Evolutionary conservation across 208 protist species (phyloP).

Genomic region (Entamoeba nuttalli): DNA sequence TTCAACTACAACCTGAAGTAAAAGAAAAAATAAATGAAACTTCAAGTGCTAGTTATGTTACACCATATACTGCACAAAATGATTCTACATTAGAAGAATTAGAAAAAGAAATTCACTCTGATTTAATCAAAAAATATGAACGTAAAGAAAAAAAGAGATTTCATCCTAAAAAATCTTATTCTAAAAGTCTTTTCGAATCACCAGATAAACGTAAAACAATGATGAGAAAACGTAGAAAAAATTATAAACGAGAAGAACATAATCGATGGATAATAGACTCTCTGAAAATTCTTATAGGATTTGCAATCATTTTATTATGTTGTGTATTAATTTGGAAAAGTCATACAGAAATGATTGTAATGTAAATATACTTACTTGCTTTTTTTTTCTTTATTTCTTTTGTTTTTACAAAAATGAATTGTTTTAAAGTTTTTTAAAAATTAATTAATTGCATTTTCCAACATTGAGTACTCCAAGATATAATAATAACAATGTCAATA

Average conservation of each 20-base stretch:
- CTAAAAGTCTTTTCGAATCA: no score
- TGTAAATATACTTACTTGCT: neutral
- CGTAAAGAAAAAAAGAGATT: neutral
- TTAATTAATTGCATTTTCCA: neutral
- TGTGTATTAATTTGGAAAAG: neutral
- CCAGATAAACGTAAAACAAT: neutral
- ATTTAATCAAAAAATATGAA: neutral
- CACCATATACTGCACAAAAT: neutral
- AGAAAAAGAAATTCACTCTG: neutral
- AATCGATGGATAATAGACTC: neutral
- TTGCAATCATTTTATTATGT: neutral
- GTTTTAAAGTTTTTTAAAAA: no score
- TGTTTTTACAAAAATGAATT: no score
- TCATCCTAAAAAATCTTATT: neutral
- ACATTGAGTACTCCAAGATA: neutral
- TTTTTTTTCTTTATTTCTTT: no score
- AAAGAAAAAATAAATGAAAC: neutral
- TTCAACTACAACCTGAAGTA: neutral
- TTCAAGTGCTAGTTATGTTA: neutral
- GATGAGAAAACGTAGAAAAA: neutral
- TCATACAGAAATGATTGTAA: neutral
- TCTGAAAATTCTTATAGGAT: neutral
- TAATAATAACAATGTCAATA: neutral
- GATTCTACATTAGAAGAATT: neutral
- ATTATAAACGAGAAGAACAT: neutral